Evolutionary conservation across 768 basidiomycete species (phyloP).

Genomic region (Termitomyces eurrhizus): DNA sequence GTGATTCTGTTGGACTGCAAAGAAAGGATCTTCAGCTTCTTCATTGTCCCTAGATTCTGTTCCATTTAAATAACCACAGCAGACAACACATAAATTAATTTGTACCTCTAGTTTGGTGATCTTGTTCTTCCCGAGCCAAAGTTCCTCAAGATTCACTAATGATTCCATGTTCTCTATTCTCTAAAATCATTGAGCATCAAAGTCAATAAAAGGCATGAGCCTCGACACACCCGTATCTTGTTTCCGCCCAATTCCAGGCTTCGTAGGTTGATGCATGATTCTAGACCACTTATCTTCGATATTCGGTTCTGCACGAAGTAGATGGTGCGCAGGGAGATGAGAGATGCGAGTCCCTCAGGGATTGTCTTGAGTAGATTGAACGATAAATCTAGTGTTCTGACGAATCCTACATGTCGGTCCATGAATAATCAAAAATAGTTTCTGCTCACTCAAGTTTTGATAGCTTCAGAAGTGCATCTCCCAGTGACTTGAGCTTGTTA

Average conservation of each 20-base stretch:
- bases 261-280: slow-evolving; percentile 50
- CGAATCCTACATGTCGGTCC: neutral
- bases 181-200: slow-evolving; percentile 35
- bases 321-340: slow-evolving; percentile 65
- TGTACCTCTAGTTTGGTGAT: slow-evolving; percentile 79
- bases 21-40: slow-evolving; percentile 78
- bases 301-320: slow-evolving; percentile 99
- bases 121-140: slow-evolving; percentile 99
- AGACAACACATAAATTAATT: neutral
- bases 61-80: neutral
- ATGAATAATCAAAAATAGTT: slow-evolving; percentile 5
- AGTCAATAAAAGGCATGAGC: neutral
- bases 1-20: slow-evolving; percentile 94
- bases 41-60: slow-evolving; percentile 69
- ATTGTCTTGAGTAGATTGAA: slow-evolving; percentile 85
- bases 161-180: slow-evolving; percentile 83
- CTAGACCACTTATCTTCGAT: slow-evolving; percentile 67
- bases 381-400: slow-evolving; percentile 84
- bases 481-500: slow-evolving; percentile 81
- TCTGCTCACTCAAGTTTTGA: slow-evolving; percentile 50
- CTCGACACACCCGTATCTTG: slow-evolving; percentile 67
- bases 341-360: slow-evolving; percentile 55
- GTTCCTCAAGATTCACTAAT: slow-evolving; percentile 79
- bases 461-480: slow-evolving; percentile 57
- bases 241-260: slow-evolving; percentile 96